These are phyloP conservation scores for Ophiocordyceps robertsii DNA, from an alignment of 2,329 filamentous ascomycete genomes.

Conservation along the genomic window DNA sequence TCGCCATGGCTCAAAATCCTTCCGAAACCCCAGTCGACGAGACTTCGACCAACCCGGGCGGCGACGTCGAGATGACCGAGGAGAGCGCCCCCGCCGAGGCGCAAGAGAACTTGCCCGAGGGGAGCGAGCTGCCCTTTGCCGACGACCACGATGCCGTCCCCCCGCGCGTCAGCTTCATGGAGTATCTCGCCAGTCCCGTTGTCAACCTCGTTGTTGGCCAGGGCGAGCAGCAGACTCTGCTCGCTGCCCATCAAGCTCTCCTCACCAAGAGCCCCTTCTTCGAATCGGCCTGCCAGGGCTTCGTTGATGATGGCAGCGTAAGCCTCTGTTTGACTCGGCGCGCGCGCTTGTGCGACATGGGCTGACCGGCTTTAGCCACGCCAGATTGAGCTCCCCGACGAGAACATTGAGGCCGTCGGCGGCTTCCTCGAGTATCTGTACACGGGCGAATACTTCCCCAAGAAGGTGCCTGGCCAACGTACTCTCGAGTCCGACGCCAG, in stretches of 20 bases:
- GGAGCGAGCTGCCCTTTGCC: constrained; percentile 24
- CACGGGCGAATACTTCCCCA: constrained; percentile 53
- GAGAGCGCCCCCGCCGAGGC: constrained; percentile 13
- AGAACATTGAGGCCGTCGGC: constrained; percentile 21
- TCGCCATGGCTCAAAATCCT: constrained; percentile 6
- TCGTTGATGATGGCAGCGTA: constrained; percentile 48
- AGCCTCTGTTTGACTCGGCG: constrained; percentile 12
- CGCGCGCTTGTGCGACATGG: neutral
- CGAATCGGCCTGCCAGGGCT: constrained; percentile 44
- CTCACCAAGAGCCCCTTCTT: constrained; percentile 66
- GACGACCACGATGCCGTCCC: constrained; percentile 17
- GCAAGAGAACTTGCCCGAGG: constrained; percentile 13
- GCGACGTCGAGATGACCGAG: constrained; percentile 26
- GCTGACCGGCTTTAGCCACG: constrained; percentile 31
- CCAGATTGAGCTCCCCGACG: constrained; percentile 47
- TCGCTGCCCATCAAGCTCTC: constrained; percentile 71
- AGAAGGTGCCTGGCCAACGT: constrained; percentile 47
- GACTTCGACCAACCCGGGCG: constrained; percentile 12
- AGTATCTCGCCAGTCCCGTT: constrained; percentile 55
- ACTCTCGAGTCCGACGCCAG: constrained; percentile 56
- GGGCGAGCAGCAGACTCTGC: constrained; percentile 42
- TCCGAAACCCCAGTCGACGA: constrained; percentile 5
- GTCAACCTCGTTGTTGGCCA: constrained; percentile 54
- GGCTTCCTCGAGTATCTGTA: constrained; percentile 28
- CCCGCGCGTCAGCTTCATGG: constrained; percentile 33